Evolutionary conservation across 345 rosid species (phyloP).

Genomic region (Brassica napus): Da-Ae NC_063446.1:72661001-72661500

Average conservation of each 20-base stretch:
- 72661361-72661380: no score
- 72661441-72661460: conserved; percentile 2
- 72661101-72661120: conserved; percentile 3
- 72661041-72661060: conserved; percentile 11
- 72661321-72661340: no score
- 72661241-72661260: not conserved
- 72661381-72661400: no score
- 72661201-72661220: no score
- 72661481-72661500: conserved; percentile 1
- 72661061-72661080: conserved; percentile 3
- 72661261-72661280: not conserved
- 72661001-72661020: not conserved
- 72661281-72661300: not conserved
- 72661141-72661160: not conserved
- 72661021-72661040: conserved; percentile 2
- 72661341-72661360: not conserved
- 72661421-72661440: not conserved
- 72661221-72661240: not conserved
- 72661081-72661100: conserved; percentile 22
- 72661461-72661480: conserved; percentile 5
- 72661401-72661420: not conserved
- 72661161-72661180: not conserved
- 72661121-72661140: not conserved
- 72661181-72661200: not conserved
- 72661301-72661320: not conserved